Conservation (phyloP, 305 asterid species). For the Rubia balearica region DNA sequence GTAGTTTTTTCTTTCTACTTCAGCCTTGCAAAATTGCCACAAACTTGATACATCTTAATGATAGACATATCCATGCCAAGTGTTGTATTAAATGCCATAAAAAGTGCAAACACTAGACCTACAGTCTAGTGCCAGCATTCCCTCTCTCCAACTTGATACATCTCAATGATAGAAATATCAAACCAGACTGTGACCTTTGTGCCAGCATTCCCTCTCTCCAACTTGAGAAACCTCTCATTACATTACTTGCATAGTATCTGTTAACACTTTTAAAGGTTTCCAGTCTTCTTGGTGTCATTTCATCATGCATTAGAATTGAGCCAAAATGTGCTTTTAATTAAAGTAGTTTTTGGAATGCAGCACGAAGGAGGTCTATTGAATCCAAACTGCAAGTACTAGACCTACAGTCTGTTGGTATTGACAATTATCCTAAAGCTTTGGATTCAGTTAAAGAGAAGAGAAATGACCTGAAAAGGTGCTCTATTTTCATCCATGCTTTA, state of each 20-base stretch:
- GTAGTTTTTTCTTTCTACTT: not conserved
- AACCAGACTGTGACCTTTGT: not conserved
- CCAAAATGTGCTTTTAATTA: not conserved
- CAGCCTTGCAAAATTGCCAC: not conserved
- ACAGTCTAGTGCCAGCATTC: too few relatives aligned
- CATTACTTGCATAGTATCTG: not conserved
- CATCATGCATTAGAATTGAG: constrained; percentile 1
- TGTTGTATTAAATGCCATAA: not conserved
- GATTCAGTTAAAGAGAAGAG: constrained; percentile 62
- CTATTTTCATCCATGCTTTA: constrained; percentile 11
- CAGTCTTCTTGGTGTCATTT: constrained; percentile 5
- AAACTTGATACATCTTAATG: not conserved
- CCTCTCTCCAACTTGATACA: too few relatives aligned
- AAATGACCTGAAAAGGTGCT: constrained; percentile 63
- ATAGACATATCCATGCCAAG: not conserved
- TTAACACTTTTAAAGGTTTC: constrained; percentile 1
- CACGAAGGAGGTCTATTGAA: constrained; percentile 67
- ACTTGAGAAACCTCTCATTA: not conserved
- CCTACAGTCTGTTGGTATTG: constrained; percentile 55
- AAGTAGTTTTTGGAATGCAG: constrained; percentile 38
- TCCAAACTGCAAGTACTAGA: constrained; percentile 67
- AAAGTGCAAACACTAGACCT: too few relatives aligned
- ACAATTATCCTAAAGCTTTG: constrained; percentile 52
- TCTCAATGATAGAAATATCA: too few relatives aligned
- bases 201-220: not conserved